These are phyloP conservation scores for Butyriboletus loyo DNA, from an alignment of 768 basidiomycete species.

Conservation along the genomic window DNA sequence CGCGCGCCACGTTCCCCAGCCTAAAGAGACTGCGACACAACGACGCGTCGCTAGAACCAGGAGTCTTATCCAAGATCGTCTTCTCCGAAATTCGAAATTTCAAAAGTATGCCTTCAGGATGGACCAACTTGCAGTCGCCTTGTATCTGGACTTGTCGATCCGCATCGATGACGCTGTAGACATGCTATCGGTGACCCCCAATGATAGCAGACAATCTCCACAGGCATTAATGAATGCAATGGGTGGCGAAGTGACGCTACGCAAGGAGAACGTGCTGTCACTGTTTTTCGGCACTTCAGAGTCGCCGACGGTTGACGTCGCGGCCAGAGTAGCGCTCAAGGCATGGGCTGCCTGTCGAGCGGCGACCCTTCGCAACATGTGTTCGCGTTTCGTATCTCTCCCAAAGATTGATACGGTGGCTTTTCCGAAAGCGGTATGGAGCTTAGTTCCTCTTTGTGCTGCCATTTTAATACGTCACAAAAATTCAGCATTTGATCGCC, in stretches of 20 bases:
- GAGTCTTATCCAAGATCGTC: conserved; percentile 26
- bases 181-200: conserved; percentile 33
- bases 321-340: conserved; percentile 32
- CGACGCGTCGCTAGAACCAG: conserved; percentile 9
- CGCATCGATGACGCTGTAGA: conserved; percentile 39
- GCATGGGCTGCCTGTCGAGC: conserved; percentile 47
- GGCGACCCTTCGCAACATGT: conserved; percentile 25
- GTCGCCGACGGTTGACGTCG: conserved; percentile 16
- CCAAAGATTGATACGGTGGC: conserved; percentile 25
- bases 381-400: conserved; percentile 10
- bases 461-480: not conserved
- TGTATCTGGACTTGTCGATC: conserved; percentile 39
- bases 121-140: conserved; percentile 42
- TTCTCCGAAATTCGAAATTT: conserved; percentile 30
- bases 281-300: conserved; percentile 28
- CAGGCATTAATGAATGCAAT: conserved; percentile 35
- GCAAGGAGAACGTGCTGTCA: conserved; percentile 23
- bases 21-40: not conserved
- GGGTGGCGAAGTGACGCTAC: conserved; percentile 34
- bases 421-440: conserved; percentile 30
- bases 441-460: not conserved
- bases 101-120: conserved; percentile 43
- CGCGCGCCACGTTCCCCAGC: conserved; percentile 6
- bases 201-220: conserved; percentile 29
- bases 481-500: conserved; percentile 38